Conservation (phyloP, 2,329 filamentous ascomycete genomes). For the Metarhizium robertsii region DNA sequence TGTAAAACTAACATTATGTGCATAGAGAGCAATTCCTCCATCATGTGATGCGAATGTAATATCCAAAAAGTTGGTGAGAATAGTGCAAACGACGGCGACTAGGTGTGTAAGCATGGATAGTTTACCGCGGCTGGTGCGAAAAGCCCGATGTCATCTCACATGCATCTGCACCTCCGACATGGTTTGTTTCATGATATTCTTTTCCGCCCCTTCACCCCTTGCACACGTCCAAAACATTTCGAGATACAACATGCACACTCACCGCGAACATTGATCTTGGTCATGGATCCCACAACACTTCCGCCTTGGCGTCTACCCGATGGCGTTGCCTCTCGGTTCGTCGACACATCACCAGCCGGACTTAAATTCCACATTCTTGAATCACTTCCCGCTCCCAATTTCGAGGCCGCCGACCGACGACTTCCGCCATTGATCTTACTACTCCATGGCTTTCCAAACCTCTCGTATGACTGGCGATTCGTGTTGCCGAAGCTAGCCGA, state of each 20-base stretch:
- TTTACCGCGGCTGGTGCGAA: no score
- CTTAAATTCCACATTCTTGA: constrained; percentile 54
- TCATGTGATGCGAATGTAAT: no score
- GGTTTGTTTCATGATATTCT: no score
- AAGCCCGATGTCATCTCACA: no score
- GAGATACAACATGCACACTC: no score
- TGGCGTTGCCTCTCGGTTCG: constrained; percentile 44
- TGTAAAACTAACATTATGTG: no score
- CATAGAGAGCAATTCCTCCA: no score
- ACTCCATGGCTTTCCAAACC: constrained; percentile 58
- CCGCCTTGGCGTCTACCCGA: constrained; percentile 30
- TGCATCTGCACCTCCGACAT: no score
- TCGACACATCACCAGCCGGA: constrained; percentile 39
- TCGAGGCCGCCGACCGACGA: background rate
- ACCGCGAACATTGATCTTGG: background rate
- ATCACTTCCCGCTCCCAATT: constrained; percentile 25
- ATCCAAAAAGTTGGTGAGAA: no score
- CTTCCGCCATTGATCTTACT: constrained; percentile 47
- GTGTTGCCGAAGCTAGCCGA: constrained; percentile 48
- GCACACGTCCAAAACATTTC: background rate
- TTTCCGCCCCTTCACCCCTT: background rate
- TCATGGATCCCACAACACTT: background rate
- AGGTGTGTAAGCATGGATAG: no score
- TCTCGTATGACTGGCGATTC: constrained; percentile 62
- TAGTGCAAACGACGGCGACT: no score